phyloP scores from a whole-genome alignment of 2,329 filamentous ascomycete genomes.

The Cytospora piceicola region DNA sequence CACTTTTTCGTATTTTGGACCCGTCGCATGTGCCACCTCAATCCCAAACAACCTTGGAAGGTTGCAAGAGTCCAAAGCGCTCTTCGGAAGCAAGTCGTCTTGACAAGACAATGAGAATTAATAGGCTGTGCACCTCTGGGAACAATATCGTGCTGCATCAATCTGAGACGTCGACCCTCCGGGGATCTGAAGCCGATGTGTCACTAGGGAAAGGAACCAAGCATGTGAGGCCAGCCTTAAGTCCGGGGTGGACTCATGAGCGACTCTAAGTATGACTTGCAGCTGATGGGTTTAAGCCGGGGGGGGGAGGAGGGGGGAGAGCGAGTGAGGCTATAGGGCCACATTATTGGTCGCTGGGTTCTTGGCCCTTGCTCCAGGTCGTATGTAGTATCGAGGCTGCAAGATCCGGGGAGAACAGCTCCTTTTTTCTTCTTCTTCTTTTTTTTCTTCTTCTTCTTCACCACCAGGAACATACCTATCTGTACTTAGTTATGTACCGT shows the following conservation, averaged over 20 bases:
- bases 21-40: background rate
- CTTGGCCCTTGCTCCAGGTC: background rate
- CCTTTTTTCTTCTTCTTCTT: too few relatives aligned
- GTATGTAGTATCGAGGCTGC: background rate
- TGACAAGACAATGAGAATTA: background rate
- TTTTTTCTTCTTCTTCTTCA: too few relatives aligned
- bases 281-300: slow-evolving; percentile 17
- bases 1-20: background rate
- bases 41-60: background rate
- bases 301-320: too few relatives aligned
- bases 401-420: too few relatives aligned
- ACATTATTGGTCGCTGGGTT: slow-evolving; percentile 12
- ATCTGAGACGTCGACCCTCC: background rate
- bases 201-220: background rate
- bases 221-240: slow-evolving; percentile 10
- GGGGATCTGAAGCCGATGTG: background rate
- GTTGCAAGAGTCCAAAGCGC: slow-evolving; percentile 1
- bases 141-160: background rate
- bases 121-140: background rate
- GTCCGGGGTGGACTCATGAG: slow-evolving; percentile 10
- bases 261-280: slow-evolving; percentile 21
- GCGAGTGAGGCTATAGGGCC: slow-evolving; percentile 5
- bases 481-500: background rate
- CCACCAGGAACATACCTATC: background rate
- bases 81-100: background rate